phyloP scores from a whole-genome alignment of 2,329 filamentous ascomycete species.

The Graphilbum ipis-grandicollis region DNA sequence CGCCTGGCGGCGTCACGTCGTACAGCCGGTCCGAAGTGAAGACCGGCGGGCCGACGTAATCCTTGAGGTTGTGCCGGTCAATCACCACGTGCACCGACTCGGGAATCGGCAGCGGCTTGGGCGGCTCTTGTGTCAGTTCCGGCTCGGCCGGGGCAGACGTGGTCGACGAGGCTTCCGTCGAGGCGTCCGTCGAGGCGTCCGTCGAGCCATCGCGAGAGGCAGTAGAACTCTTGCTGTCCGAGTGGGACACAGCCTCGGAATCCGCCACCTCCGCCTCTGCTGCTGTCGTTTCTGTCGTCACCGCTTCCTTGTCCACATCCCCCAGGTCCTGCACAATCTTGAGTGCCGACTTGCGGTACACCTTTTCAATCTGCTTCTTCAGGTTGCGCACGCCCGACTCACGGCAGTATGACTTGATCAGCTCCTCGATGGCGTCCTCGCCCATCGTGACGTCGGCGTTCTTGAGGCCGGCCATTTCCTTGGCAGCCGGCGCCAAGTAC shows the following conservation, averaged over 20 bases:
- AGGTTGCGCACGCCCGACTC: constrained; percentile 94
- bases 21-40: constrained; percentile 94
- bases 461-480: constrained; percentile 79
- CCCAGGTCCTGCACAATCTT: constrained; percentile 95
- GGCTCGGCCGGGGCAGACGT: constrained; percentile 17
- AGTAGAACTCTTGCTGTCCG: no score
- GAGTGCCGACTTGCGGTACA: constrained; percentile 89
- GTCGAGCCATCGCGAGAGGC: no score
- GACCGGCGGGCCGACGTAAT: constrained; percentile 89
- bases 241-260: no score
- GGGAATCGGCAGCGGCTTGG: constrained; percentile 65
- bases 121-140: constrained; percentile 52
- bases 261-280: neutral
- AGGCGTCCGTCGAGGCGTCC: no score
- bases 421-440: constrained; percentile 77
- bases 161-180: no score
- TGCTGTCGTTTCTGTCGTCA: constrained; percentile 37
- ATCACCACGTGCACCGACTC: constrained; percentile 77
- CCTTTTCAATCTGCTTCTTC: constrained; percentile 99
- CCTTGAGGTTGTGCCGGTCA: constrained; percentile 75
- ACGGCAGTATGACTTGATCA: constrained; percentile 97
- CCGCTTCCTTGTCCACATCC: constrained; percentile 65
- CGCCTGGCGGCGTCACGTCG: constrained; percentile 80
- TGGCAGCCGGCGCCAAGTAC: constrained; percentile 86
- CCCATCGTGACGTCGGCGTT: constrained; percentile 78